Conservation (phyloP, 345 rosid genomes). For the Salix arbutifolia region DNA sequence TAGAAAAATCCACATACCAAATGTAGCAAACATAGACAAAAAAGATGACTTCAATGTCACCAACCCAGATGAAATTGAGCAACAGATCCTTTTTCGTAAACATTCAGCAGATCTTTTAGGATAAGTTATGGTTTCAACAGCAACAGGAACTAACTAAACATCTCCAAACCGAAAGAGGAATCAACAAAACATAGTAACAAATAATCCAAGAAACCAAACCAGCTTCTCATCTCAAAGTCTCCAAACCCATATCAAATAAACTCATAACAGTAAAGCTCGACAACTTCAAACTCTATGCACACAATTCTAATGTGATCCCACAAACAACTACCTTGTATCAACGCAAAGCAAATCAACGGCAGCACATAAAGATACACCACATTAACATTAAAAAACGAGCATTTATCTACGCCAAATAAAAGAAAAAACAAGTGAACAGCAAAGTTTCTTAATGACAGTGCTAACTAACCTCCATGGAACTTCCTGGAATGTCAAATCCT, state of each 20-base stretch:
- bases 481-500: conserved; percentile 27
- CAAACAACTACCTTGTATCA: conserved; percentile 15
- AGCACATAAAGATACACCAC: conserved; percentile 20
- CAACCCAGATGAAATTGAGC: conserved; percentile 25
- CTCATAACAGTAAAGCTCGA: conserved; percentile 24
- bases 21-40: not conserved
- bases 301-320: conserved; percentile 38
- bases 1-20: conserved; percentile 1
- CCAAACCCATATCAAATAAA: conserved; percentile 20
- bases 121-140: not conserved
- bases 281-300: conserved; percentile 15
- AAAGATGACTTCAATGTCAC: conserved; percentile 3
- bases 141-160: conserved; percentile 16
- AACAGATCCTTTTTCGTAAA: conserved; percentile 22
- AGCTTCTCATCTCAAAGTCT: conserved; percentile 7
- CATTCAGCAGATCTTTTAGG: conserved; percentile 2
- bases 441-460: not conserved
- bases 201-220: conserved; percentile 19
- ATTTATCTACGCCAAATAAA: conserved; percentile 4
- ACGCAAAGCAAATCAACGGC: conserved; percentile 2
- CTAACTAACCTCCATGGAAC: conserved; percentile 26
- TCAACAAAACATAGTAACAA: conserved; percentile 7
- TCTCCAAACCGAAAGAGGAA: conserved; percentile 21
- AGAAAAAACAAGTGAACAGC: conserved; percentile 6
- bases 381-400: conserved; percentile 16